Evolutionary conservation across 495 filamentous ascomycete genomes (phyloP).

Genomic region (Talaromyces borbonicus): DNA sequence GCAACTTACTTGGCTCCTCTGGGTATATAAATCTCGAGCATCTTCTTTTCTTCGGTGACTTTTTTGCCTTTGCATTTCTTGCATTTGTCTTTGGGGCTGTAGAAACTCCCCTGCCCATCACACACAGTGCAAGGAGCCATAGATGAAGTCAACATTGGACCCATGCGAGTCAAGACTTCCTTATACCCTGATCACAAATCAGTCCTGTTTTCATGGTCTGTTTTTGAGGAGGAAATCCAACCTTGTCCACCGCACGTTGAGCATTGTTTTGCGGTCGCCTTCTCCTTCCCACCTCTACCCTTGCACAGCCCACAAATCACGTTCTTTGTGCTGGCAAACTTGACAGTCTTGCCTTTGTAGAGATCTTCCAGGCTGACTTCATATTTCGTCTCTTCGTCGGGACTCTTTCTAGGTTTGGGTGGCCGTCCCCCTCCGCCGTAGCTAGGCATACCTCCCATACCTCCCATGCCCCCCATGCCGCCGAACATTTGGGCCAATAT

Average conservation of each 20-base stretch:
- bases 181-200: conserved; percentile 41
- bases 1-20: conserved; percentile 63
- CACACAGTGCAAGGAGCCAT: conserved; percentile 67
- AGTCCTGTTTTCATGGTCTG: conserved; percentile 6
- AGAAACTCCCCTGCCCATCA: conserved; percentile 70
- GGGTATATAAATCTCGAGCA: conserved; percentile 92
- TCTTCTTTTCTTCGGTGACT: conserved; percentile 74
- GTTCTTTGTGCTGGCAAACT: conserved; percentile 88
- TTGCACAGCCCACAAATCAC: conserved; percentile 80
- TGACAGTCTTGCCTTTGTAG: conserved; percentile 97
- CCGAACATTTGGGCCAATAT: conserved; percentile 92
- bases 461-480: conserved; percentile 38
- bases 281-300: conserved; percentile 83
- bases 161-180: conserved; percentile 64
- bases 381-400: conserved; percentile 81
- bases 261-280: conserved; percentile 78
- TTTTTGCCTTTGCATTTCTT: conserved; percentile 95
- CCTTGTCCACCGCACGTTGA: conserved; percentile 70
- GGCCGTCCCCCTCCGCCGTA: conserved; percentile 44
- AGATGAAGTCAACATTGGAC: conserved; percentile 70
- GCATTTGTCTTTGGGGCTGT: conserved; percentile 90
- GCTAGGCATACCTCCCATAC: conserved; percentile 52
- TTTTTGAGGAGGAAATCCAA: conserved; percentile 12
- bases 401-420: conserved; percentile 57
- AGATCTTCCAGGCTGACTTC: conserved; percentile 84